Evolutionary conservation across 345 rosid genomes (phyloP), one percentile per base, ranked within the genome.

Genomic region (Sonneratia alba): DNA sequence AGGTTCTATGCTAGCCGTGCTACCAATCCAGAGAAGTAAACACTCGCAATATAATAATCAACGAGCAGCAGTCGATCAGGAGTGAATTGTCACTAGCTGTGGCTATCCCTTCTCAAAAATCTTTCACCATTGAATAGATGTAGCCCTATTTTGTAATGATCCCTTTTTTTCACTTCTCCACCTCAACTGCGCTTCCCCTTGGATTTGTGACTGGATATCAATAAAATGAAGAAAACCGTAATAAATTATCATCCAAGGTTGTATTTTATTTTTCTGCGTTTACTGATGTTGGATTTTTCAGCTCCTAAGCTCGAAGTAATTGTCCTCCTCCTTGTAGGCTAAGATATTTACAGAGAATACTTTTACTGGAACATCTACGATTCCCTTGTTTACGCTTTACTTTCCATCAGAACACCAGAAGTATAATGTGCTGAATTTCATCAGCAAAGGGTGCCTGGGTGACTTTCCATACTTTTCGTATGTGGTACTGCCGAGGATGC

Each of bases 1-100:
- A 79, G 81, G 76, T 89, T 92, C 77, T 79, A 87, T 3, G 87
- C 83, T 63, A 80, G 72, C 56, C 88, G 86, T 32, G 87, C 84
- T 69, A 74, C 88, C 32, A 86, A 87, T 69, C 82, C 85, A 10
- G 83, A 81, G 55, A 78, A 76, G 75, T 85, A 80, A 11, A 27
- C 38, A 1, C 19, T 62, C 16, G 6, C 66, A 34, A 34, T 62
- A 11, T 62, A 34, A 13, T 24, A 62, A 13, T 11, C 37, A 27
- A 62, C 37, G 1, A 14, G 6, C 32, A 27, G 37, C 32, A 27
- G 37, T 14, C 7, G n/a, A 53, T 24, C 45, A 10, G 10, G 18
- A 11, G 11, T 3, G 37, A 32, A 59, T 34, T 27, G 36, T 32
- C 36, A 13, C 11, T 57, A 22, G 34, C 32, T 24, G 6, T 34